A percentile compares a stretch with the other conserved stretches of the same genome.
Evolutionary conservation across 805 yeast species (phyloP).

Genomic region (Limtongozyma cylindracea): DNA sequence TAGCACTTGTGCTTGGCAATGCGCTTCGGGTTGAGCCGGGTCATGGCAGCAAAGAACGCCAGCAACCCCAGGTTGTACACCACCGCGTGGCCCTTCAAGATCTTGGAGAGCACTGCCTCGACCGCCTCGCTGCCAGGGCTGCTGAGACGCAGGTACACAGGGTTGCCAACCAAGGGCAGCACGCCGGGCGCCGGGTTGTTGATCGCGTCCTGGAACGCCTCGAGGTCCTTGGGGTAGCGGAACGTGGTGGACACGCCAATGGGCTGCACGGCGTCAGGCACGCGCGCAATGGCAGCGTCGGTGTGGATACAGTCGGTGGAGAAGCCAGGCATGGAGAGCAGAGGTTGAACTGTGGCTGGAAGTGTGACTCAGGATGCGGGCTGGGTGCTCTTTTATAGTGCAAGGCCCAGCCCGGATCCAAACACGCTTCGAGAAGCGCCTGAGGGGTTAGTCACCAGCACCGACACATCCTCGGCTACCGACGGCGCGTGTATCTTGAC

Average conservation of each 20-base stretch:
- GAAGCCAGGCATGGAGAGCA: constrained; percentile 14
- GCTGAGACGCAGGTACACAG: constrained; percentile 37
- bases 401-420: too few species aligned
- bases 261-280: constrained; percentile 52
- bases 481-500: too few species aligned
- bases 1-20: constrained; percentile 61
- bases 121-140: constrained; percentile 51
- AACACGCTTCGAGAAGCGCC: too few species aligned
- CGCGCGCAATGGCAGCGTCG: constrained; percentile 33
- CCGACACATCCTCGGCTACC: too few species aligned
- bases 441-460: too few species aligned
- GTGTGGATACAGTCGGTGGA: constrained; percentile 42
- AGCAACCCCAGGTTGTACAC: constrained; percentile 59
- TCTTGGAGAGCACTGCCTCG: constrained; percentile 33
- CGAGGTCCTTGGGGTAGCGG: constrained; percentile 36
- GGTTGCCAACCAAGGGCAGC: too few species aligned
- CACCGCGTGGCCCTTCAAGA: constrained; percentile 41
- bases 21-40: constrained; percentile 44
- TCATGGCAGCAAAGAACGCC: constrained; percentile 57
- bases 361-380: too few species aligned
- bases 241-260: constrained; percentile 65
- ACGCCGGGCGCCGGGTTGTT: too few species aligned
- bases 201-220: constrained; percentile 21
- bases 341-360: too few species aligned
- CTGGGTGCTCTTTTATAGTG: too few species aligned